phyloP scores from a whole-genome alignment of 1,139 yeast species.

The Saccharomyces hybrid region DNA sequence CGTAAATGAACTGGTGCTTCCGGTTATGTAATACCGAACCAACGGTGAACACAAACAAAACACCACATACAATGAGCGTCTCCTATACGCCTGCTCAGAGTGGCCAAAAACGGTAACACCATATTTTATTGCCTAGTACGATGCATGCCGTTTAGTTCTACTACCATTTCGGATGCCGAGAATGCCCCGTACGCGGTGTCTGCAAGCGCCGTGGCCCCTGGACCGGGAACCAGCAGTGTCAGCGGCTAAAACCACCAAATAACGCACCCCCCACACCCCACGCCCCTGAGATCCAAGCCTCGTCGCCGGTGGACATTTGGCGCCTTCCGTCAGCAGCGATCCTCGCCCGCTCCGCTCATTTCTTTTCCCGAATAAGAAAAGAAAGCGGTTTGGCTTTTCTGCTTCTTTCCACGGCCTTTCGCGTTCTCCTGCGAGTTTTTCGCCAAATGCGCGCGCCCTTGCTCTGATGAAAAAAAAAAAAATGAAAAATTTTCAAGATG shows the following conservation, averaged over 20 bases:
- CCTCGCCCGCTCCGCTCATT: background rate
- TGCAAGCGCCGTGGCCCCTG: background rate
- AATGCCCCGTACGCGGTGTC: background rate
- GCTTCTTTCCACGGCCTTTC: background rate
- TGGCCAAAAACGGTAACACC: no score
- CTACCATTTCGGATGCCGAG: no score
- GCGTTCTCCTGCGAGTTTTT: background rate
- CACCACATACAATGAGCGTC: no score
- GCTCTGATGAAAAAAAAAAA: background rate
- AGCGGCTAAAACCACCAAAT: background rate
- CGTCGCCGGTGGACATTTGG: background rate
- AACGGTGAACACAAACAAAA: no score
- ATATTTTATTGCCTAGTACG: no score
- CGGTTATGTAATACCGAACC: no score
- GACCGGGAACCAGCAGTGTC: background rate
- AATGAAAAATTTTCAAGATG: background rate
- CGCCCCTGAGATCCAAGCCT: background rate
- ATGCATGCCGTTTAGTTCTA: no score
- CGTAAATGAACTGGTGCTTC: no score
- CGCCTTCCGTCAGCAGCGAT: background rate
- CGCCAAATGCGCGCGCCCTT: background rate
- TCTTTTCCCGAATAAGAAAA: background rate
- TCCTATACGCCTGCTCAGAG: no score
- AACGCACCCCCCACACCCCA: background rate
- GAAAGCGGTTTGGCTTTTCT: background rate